phyloP scores from a whole-genome alignment of 202 grass and related monocot species.

The Carex sylvatica region DNA sequence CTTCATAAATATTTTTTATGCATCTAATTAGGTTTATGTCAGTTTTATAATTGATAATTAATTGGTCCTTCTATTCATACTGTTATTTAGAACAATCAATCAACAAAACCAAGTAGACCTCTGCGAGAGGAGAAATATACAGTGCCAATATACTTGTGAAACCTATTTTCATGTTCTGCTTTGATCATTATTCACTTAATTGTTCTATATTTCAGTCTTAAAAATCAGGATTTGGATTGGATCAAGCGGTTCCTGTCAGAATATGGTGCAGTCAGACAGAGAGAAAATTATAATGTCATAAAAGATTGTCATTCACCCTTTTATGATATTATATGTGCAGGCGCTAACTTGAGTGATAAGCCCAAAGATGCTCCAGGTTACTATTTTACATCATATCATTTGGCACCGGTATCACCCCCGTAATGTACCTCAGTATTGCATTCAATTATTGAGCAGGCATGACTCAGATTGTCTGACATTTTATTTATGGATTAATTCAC shows the following conservation, averaged over 20 bases:
- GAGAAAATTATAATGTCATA: constrained; percentile 28
- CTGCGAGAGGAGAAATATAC: not conserved
- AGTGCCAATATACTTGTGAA: not conserved
- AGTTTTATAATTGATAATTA: not conserved
- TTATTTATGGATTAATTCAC: not conserved
- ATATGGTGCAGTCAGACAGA: constrained; percentile 21
- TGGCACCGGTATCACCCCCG: not conserved
- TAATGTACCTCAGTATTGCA: not conserved
- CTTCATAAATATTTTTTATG: not conserved
- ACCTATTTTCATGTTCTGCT: not conserved
- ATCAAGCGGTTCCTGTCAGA: constrained; percentile 31
- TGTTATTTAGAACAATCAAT: not conserved
- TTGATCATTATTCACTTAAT: not conserved
- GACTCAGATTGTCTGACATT: not conserved
- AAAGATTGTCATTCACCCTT: constrained; percentile 20
- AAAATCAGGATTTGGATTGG: constrained; percentile 20
- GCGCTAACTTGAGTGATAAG: not conserved
- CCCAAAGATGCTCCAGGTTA: constrained; percentile 4
- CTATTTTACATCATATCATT: not conserved
- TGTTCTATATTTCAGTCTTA: constrained; percentile 18
- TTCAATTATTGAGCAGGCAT: not conserved
- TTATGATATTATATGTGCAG: constrained; percentile 15
- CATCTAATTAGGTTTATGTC: not conserved
- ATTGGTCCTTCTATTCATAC: not conserved
- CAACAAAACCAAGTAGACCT: not conserved